A percentile compares a stretch with the other conserved stretches of the same genome.
Evolutionary conservation across 331 rosid species (phyloP).

Genomic region (Erythrophleum ivorense): DNA sequence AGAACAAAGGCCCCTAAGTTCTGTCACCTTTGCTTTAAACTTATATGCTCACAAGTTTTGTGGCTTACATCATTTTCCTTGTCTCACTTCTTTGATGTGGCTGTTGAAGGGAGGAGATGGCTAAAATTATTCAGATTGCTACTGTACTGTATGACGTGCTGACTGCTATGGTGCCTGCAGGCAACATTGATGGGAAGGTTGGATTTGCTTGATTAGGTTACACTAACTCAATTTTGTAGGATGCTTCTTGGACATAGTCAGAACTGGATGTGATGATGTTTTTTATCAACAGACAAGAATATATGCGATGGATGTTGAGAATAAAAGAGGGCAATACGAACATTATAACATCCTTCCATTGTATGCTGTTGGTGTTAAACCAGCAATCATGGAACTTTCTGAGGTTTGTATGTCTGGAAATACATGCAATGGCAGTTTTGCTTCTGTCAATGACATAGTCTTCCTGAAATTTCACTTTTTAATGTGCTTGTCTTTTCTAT

Average conservation of each 20-base stretch:
- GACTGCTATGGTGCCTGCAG: conserved; percentile 44
- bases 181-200: conserved; percentile 52
- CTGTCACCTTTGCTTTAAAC: conserved; percentile 4
- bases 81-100: background rate
- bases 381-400: conserved; percentile 70
- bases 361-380: conserved; percentile 64
- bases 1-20: background rate
- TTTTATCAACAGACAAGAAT: conserved; percentile 56
- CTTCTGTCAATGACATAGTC: conserved; percentile 6
- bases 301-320: conserved; percentile 57
- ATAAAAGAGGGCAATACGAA: conserved; percentile 53
- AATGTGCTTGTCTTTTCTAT: conserved; percentile 20
- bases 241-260: conserved; percentile 20
- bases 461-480: conserved; percentile 19
- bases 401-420: conserved; percentile 52
- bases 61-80: background rate
- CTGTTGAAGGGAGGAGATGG: conserved; percentile 72
- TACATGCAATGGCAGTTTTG: conserved; percentile 23
- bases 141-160: conserved; percentile 63
- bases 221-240: conserved; percentile 15
- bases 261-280: conserved; percentile 13
- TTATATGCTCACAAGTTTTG: conserved; percentile 13
- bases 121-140: conserved; percentile 63
- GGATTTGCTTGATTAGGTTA: conserved; percentile 19
- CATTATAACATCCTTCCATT: conserved; percentile 75